Evolutionary conservation across 2,329 filamentous ascomycete genomes (phyloP).

Genomic region (Aureobasidium namibiae): DNA sequence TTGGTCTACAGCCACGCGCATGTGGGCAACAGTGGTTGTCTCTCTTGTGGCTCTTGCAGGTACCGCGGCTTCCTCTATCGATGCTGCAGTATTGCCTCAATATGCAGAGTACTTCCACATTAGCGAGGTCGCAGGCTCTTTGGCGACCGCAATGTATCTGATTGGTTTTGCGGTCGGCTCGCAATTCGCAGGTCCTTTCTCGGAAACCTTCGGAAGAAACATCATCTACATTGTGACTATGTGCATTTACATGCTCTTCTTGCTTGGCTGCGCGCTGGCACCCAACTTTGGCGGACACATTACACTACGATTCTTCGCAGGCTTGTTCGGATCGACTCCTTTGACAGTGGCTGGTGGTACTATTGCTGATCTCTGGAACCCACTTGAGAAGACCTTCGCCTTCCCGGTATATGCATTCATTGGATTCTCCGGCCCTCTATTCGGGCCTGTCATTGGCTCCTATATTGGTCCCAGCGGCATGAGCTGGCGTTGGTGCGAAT

Average conservation of each 20-base stretch:
- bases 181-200: constrained; percentile 31
- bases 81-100: constrained; percentile 12
- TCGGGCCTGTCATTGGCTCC: constrained; percentile 18
- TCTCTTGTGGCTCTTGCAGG: constrained; percentile 11
- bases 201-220: constrained; percentile 30
- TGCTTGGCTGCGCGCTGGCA: constrained; percentile 10
- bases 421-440: constrained; percentile 14
- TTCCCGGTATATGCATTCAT: constrained; percentile 20
- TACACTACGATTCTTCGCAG: constrained; percentile 22
- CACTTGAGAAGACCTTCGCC: constrained; percentile 18
- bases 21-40: constrained; percentile 12
- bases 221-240: constrained; percentile 19
- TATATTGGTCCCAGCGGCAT: constrained; percentile 16
- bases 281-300: constrained; percentile 21
- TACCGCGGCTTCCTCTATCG: constrained; percentile 12
- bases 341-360: constrained; percentile 20
- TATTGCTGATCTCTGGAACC: constrained; percentile 22
- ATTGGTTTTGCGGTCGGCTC: constrained; percentile 35
- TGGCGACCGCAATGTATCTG: constrained; percentile 19
- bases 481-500: constrained; percentile 33
- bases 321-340: constrained; percentile 19
- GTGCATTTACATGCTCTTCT: constrained; percentile 14
- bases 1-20: constrained; percentile 2
- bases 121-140: constrained; percentile 6
- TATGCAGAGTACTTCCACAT: constrained; percentile 10